phyloP scores from a whole-genome alignment of 2,329 filamentous ascomycete genomes.

The Elsinoe australis region DNA sequence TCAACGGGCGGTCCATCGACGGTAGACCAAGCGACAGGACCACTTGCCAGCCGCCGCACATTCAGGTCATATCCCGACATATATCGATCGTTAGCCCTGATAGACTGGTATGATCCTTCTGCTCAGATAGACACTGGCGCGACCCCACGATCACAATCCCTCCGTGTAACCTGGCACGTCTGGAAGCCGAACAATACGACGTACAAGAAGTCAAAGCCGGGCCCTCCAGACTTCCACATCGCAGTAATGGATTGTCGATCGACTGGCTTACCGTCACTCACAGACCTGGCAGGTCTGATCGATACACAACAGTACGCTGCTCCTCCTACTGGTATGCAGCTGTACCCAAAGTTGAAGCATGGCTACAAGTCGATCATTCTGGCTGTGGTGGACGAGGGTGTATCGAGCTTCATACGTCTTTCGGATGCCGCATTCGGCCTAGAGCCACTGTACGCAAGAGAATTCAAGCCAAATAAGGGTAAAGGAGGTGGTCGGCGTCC shows the following conservation, averaged over 20 bases:
- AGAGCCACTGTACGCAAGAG: constrained; percentile 61
- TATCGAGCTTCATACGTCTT: constrained; percentile 80
- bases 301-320: constrained; percentile 65
- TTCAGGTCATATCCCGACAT: constrained; percentile 44
- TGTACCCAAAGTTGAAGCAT: constrained; percentile 75
- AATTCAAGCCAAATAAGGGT: constrained; percentile 37
- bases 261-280: constrained; percentile 62
- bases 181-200: constrained; percentile 62
- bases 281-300: constrained; percentile 63
- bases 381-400: constrained; percentile 80
- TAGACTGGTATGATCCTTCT: constrained; percentile 61
- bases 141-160: constrained; percentile 43
- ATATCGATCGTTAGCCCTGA: constrained; percentile 66
- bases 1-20: constrained; percentile 16
- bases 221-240: constrained; percentile 73
- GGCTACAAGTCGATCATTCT: constrained; percentile 77
- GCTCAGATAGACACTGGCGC: constrained; percentile 23
- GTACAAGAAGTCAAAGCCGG: constrained; percentile 74
- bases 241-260: constrained; percentile 71
- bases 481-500: constrained; percentile 35
- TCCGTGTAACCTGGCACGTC: constrained; percentile 68
- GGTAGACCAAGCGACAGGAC: constrained; percentile 28
- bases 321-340: constrained; percentile 43
- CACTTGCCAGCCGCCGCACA: constrained; percentile 17
- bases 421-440: constrained; percentile 67